Conservation (phyloP, 2,329 filamentous ascomycete genomes). For the Phialocephala sp. region DNA sequence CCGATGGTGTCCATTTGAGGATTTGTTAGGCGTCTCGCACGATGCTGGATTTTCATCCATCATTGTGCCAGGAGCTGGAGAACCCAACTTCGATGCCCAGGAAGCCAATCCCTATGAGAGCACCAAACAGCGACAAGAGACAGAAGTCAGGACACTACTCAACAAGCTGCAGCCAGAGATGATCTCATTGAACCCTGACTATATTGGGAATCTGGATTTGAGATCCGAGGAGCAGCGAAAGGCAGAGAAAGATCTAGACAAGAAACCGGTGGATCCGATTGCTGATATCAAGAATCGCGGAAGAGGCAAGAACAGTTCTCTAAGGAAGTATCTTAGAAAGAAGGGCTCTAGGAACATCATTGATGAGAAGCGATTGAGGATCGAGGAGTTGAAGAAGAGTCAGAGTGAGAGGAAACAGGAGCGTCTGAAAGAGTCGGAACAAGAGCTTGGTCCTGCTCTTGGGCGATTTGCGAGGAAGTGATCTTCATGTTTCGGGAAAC, state of each 20-base stretch:
- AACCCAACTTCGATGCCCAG: conserved; percentile 93
- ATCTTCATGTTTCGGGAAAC: conserved; percentile 17
- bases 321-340: conserved; percentile 90
- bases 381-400: conserved; percentile 79
- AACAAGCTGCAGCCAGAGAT: conserved; percentile 97
- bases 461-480: conserved; percentile 81
- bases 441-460: conserved; percentile 83
- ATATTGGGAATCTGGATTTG: conserved; percentile 85
- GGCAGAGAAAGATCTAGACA: conserved; percentile 80
- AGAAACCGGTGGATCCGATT: conserved; percentile 61
- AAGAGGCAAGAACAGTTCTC: conserved; percentile 85
- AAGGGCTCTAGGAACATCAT: conserved; percentile 92
- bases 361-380: conserved; percentile 88
- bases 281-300: conserved; percentile 76
- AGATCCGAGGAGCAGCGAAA: conserved; percentile 78
- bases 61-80: conserved; percentile 91
- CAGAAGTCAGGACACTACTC: conserved; percentile 85
- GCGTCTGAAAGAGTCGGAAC: conserved; percentile 69
- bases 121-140: conserved; percentile 87
- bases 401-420: conserved; percentile 72
- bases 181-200: conserved; percentile 93
- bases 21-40: conserved; percentile 86
- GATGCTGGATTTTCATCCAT: conserved; percentile 86
- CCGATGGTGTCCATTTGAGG: conserved; percentile 93
- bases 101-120: conserved; percentile 97